Evolutionary conservation across 805 yeast species (phyloP), one percentile per base, ranked within the genome.

Genomic region (Wickerhamomyces mucosus): DNA sequence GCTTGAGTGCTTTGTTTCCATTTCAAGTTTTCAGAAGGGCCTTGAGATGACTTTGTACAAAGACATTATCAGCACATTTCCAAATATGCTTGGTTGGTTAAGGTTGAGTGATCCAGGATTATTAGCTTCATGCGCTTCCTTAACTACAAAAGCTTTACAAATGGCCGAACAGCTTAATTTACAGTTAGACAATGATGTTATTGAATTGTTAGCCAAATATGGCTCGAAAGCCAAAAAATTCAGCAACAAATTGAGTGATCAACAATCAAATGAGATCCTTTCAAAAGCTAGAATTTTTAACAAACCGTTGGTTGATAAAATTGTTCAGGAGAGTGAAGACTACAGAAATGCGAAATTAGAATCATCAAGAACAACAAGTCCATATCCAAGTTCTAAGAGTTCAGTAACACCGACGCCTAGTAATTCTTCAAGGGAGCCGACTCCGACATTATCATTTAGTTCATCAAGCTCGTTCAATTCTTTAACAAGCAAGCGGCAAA

Each of bases 71-170:
- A 57, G 61, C n/a, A 72, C 92, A 0, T 72, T 88, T 37, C 66
- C 66, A 11, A 63, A 75, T 32, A 75, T 83, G 63, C 65, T 83
- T 21, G 77, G 75, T 24, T 82, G 96, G 94, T 62, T 89, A 18
- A 66, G 92, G 37, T 61, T 89, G 28, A 84, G 89, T 37, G 96
- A 88, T 53, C 62, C 71, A 6, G 80, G 85, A 3, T 60, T 89
- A 28, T 58, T 83, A 27, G 67, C 67, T 17, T 69, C 84, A 1
- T 84, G 95, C 61, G 88, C 83, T 6, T 65, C 67, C 16, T 59
- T 85, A 28, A 79, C 82, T 5, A 67, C 75, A 31, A 67, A 69
- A 26, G 74, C 84, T 0, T 62, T 85, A 28, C 81, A 76, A 41
- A 53, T 81, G 27, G 82, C 86, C 0, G 54, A 58, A 19, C 77